Base-by-base conservation (phyloP, 1,284 basidiomycete genomes). In the Ustilago shanxiensis region DNA sequence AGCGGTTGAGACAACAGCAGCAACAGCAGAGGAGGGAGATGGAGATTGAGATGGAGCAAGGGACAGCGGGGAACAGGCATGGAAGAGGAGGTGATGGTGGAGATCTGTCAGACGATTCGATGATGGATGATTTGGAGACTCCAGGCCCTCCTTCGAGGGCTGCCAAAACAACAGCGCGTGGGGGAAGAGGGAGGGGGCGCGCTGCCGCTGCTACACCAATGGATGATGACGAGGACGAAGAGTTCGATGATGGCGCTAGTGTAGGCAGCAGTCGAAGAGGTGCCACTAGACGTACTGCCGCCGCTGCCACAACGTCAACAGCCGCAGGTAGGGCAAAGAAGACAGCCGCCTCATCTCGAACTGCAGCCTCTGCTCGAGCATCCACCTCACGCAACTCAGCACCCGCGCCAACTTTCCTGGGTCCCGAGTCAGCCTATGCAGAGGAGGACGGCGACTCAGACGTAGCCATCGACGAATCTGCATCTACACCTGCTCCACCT, bases 61-160 rank as follows among this genome's bases (percentile, higher is more conserved):
- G 44, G 20, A 20, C 6, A 6, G 33, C 11, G 18, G 20, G 22
- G 9, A 29, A 20, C 31, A 63, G 60, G 33, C n/a, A n/a, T 33
- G 31, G 31, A 33, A 33, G 31, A 33, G 31, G 31, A 33, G 31
- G 31, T 33, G 31, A 11, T 5, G 33, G 54, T 60, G 51, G 64
- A n/a, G 20, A 74, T 3, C 10, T 49, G 26, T 69, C 69, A 22
- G 81, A 81, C 49, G 81, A 83, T 52, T 79, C 77, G 39, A 81
- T 81, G 78, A 64, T 81, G 64, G 73, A 77, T n/a, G 79, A 81
- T 29, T 33, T 76, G 22, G 70, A 60, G 47, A 64, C 41, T 22
- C 59, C 44, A 7, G 24, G 33, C 22, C 45, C 64, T 22, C 2
- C 35, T n/a, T 11, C 41, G 13, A 24, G 39, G 20, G 47, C 64